Evolutionary conservation across 805 yeast species (phyloP).

Genomic region (Wickerhamomyces ciferrii): DNA sequence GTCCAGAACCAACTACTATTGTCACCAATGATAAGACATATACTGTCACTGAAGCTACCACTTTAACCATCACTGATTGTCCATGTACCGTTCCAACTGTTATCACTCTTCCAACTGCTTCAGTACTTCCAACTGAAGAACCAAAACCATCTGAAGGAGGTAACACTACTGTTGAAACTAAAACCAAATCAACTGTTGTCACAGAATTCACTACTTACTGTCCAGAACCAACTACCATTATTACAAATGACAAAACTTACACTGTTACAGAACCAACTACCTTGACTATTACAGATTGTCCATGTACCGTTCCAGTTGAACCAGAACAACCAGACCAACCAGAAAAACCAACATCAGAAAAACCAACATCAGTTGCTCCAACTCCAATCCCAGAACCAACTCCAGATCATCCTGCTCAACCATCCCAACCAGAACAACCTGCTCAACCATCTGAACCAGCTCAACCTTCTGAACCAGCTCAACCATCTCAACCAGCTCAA

Average conservation of each 20-base stretch:
- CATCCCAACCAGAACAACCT: neutral
- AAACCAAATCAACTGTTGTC: neutral
- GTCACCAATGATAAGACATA: conserved; percentile 62
- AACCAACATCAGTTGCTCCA: conserved; percentile 15
- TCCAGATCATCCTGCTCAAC: neutral
- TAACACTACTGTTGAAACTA: conserved; percentile 44
- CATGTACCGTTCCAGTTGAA: conserved; percentile 52
- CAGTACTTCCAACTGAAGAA: conserved; percentile 38
- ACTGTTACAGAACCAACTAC: conserved; percentile 75
- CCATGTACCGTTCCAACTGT: conserved; percentile 65
- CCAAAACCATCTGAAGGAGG: neutral
- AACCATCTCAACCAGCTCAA: neutral
- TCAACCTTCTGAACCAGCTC: neutral
- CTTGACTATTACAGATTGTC: conserved; percentile 80
- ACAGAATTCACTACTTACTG: conserved; percentile 72
- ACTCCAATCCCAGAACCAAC: too few relatives aligned
- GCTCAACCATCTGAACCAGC: neutral
- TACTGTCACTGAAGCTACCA: conserved; percentile 75
- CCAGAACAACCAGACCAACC: too few relatives aligned
- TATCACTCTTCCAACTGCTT: conserved; percentile 8
- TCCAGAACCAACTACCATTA: conserved; percentile 66
- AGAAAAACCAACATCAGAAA: conserved; percentile 14
- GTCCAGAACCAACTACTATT: conserved; percentile 70
- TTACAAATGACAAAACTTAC: conserved; percentile 61
- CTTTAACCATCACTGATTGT: conserved; percentile 81